Evolutionary conservation across 2,329 filamentous ascomycete genomes (phyloP).

Genomic region (Neofusicoccum umdonicola): DNA sequence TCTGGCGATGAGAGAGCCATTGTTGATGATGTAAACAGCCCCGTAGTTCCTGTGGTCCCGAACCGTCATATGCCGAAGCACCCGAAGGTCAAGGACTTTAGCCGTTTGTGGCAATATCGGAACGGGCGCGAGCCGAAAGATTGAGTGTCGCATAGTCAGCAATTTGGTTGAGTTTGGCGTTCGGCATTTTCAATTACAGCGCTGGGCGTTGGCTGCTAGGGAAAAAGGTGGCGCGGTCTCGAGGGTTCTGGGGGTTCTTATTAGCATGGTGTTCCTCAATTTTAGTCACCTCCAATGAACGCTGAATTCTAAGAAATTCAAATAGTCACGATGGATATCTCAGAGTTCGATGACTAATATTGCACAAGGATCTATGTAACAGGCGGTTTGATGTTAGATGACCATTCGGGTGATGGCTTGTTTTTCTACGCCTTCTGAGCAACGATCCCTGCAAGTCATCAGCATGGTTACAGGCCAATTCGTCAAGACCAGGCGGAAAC

Average conservation of each 20-base stretch:
- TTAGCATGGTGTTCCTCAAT: background rate
- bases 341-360: slow-evolving; percentile 24
- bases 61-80: background rate
- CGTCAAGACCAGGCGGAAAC: slow-evolving; percentile 29
- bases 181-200: background rate
- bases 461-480: background rate
- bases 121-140: slow-evolving; percentile 20
- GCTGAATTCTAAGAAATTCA: background rate
- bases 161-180: background rate
- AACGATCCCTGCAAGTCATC: slow-evolving; percentile 32
- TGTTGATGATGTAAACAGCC: slow-evolving; percentile 21
- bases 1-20: slow-evolving; percentile 15
- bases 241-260: background rate
- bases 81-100: slow-evolving; percentile 22
- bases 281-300: background rate
- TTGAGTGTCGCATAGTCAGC: background rate
- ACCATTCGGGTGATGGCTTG: slow-evolving; percentile 27
- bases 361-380: slow-evolving; percentile 42
- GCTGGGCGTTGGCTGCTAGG: slow-evolving; percentile 2
- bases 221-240: background rate
- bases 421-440: slow-evolving; percentile 36
- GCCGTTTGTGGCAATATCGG: slow-evolving; percentile 24
- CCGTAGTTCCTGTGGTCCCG: slow-evolving; percentile 12
- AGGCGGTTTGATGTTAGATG: slow-evolving; percentile 25
- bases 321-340: slow-evolving; percentile 9